Conservation (phyloP, 2,329 filamentous ascomycete genomes). For the Cryphonectria naterciae region DNA sequence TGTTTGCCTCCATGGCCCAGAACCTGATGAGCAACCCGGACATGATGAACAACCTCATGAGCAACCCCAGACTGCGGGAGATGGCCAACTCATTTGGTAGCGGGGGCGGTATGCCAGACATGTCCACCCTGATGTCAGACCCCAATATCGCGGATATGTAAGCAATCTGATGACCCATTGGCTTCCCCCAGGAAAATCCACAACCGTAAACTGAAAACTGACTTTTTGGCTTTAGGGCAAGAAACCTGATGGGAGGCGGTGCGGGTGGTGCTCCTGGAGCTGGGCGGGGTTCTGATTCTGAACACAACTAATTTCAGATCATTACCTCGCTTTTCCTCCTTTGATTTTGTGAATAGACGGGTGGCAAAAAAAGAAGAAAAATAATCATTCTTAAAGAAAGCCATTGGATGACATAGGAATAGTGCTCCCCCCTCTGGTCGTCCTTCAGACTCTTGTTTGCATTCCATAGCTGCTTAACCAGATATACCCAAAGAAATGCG, state of each 20-base stretch:
- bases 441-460: neutral
- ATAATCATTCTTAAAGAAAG: neutral
- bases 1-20: conserved; percentile 97
- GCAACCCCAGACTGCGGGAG: conserved; percentile 83
- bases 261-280: conserved; percentile 33
- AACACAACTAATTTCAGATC: conserved; percentile 5
- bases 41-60: conserved; percentile 90
- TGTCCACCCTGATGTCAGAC: conserved; percentile 85
- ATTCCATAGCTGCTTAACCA: neutral
- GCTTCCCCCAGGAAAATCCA: neutral
- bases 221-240: conserved; percentile 32
- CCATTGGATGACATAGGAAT: neutral
- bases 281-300: conserved; percentile 22
- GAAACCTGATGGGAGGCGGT: conserved; percentile 37
- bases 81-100: conserved; percentile 81
- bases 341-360: neutral
- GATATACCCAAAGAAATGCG: neutral
- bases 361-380: neutral
- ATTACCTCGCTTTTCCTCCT: neutral
- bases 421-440: neutral
- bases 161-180: conserved; percentile 46
- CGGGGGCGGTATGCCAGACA: conserved; percentile 87
- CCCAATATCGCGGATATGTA: conserved; percentile 91
- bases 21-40: conserved; percentile 97
- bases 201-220: conserved; percentile 9